Conservation (phyloP, 2,329 filamentous ascomycete species). For the Piedraia hortae region DNA sequence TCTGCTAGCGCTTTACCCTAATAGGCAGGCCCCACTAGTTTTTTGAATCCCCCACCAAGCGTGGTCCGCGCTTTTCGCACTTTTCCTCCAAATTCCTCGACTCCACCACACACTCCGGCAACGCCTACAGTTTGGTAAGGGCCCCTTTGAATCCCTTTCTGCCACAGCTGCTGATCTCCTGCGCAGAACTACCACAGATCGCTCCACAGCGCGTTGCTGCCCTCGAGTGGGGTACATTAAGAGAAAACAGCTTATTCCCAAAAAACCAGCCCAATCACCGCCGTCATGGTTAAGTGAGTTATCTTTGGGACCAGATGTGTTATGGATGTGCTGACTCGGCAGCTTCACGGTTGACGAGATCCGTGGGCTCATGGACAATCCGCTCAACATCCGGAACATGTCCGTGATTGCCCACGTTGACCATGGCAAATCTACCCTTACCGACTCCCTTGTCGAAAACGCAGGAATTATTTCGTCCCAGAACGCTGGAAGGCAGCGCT, state of each 20-base stretch:
- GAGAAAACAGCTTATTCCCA: not conserved
- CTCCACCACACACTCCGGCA: too few relatives aligned
- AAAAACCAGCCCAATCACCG: constrained; percentile 30
- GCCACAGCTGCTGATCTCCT: too few relatives aligned
- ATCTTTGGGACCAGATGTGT: constrained; percentile 1
- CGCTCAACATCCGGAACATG: constrained; percentile 68
- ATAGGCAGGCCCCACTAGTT: too few relatives aligned
- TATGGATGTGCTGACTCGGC: constrained; percentile 3
- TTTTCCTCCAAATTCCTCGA: too few relatives aligned
- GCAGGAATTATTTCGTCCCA: constrained; percentile 97
- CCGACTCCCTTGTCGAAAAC: constrained; percentile 96
- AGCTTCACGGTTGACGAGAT: constrained; percentile 96
- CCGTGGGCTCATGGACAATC: constrained; percentile 47
- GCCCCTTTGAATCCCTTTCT: too few relatives aligned
- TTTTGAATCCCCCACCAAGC: too few relatives aligned
- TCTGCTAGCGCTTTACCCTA: too few relatives aligned
- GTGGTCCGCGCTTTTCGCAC: too few relatives aligned
- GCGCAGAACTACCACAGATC: too few relatives aligned
- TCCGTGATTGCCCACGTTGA: constrained; percentile 99
- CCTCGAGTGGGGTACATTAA: too few relatives aligned
- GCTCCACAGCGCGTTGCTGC: too few relatives aligned
- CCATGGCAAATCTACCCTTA: constrained; percentile 98
- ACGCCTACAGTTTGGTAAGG: too few relatives aligned
- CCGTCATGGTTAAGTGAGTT: constrained; percentile 99
- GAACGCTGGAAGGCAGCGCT: constrained; percentile 86